Base-by-base conservation (phyloP, 116 monocot genomes). In the Cymodocea nodosa region DNA sequence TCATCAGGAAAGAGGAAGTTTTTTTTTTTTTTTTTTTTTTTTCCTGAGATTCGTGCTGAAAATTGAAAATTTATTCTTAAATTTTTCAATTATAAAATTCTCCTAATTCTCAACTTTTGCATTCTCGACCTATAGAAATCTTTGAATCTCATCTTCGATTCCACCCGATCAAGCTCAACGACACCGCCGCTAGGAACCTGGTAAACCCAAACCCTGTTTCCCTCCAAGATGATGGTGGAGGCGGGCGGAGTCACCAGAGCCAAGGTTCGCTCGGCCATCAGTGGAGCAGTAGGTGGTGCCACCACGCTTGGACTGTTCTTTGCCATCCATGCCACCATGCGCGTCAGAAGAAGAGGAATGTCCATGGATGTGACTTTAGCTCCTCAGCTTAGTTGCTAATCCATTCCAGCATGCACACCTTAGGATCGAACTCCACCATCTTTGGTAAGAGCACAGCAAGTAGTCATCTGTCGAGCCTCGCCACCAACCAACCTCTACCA, bases 141-240 rank as follows among this genome's bases (percentile, higher is more conserved):
- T n/a, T n/a, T n/a, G n/a, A n/a, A n/a, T n/a, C n/a, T n/a, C n/a
- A n/a, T n/a, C n/a, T n/a, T n/a, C n/a, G n/a, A n/a, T n/a, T n/a
- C n/a, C n/a, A n/a, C n/a, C n/a, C n/a, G n/a, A n/a, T 94, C 65
- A 89, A 89, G 73, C 23, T 94, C 7, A 80, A 69, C 24, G 80
- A 87, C 64, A 35, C 72, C 20, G 19, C 39, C 23, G 82, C n/a
- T n/a, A n/a, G 78, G 0, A 94, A 79, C 66, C 61, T 94, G 11
- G 86, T 84, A 0, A 86, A 86, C 11, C 84, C 77, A 6, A 86
- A 89, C 48, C 93, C 89, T 1, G 68, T n/a, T 63, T 4, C 82
- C 78, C 0, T 94, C 84, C 0, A 44, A 37, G 50, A 80, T 84
- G 87, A 66, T 80, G 37, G 63, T 24, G 10, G 68, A 64, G n/a